Conservation (phyloP, 768 basidiomycete species). For the Pleurotus citrinopileatus region DNA sequence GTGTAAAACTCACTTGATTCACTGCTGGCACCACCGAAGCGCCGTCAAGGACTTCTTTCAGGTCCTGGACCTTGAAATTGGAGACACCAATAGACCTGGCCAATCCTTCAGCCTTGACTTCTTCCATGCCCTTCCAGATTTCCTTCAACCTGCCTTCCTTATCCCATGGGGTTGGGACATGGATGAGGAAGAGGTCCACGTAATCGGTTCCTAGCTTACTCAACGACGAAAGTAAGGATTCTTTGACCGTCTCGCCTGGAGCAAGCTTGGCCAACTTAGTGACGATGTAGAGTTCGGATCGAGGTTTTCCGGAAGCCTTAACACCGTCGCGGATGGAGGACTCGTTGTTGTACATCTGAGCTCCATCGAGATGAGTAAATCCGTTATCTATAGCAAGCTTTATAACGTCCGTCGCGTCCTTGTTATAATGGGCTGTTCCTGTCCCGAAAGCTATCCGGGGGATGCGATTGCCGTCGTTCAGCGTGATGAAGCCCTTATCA, state of each 20-base stretch:
- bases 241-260: conserved; percentile 43
- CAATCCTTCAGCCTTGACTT: conserved; percentile 42
- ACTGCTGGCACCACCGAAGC: conserved; percentile 60
- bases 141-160: conserved; percentile 43
- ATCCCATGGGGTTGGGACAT: conserved; percentile 34
- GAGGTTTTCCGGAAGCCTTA: conserved; percentile 44
- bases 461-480: conserved; percentile 52
- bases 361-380: conserved; percentile 63
- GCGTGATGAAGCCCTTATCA: conserved; percentile 29
- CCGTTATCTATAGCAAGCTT: conserved; percentile 50
- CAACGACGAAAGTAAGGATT: conserved; percentile 50
- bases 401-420: conserved; percentile 40
- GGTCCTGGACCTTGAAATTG: conserved; percentile 56
- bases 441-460: conserved; percentile 66
- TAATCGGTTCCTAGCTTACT: conserved; percentile 47
- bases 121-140: conserved; percentile 63
- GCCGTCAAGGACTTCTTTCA: conserved; percentile 48
- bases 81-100: conserved; percentile 66
- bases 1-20: conserved; percentile 53
- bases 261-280: conserved; percentile 49
- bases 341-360: conserved; percentile 59
- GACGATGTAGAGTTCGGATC: conserved; percentile 58
- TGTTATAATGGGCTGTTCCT: conserved; percentile 48
- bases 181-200: conserved; percentile 67
- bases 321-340: conserved; percentile 49